These are phyloP conservation scores for Diutina ranongensis DNA, from an alignment of 1,139 yeast species.

Conservation along the genomic window DNA sequence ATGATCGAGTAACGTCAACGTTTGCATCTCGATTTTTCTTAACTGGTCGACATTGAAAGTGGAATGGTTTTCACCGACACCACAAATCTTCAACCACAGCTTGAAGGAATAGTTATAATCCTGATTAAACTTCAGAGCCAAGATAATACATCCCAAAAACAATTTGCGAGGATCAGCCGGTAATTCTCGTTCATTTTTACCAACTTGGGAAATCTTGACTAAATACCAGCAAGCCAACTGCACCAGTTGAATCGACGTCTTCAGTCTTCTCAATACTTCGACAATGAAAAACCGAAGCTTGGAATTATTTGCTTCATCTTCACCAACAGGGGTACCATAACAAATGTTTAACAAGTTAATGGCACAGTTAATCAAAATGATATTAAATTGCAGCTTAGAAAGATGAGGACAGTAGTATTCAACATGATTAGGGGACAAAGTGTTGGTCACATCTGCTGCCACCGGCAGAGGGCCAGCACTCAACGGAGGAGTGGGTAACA, in stretches of 20 bases:
- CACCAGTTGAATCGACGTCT: slow-evolving; percentile 52
- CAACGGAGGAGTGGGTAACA: slow-evolving; percentile 2
- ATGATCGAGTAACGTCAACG: slow-evolving; percentile 45
- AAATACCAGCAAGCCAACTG: slow-evolving; percentile 60
- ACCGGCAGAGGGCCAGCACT: background rate
- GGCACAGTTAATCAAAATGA: slow-evolving; percentile 2
- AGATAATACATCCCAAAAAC: slow-evolving; percentile 53
- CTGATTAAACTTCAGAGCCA: slow-evolving; percentile 63
- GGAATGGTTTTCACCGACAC: slow-evolving; percentile 25
- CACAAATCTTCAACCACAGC: slow-evolving; percentile 72
- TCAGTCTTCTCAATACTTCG: slow-evolving; percentile 59
- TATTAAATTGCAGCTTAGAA: slow-evolving; percentile 1
- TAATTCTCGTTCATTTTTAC: slow-evolving; percentile 8
- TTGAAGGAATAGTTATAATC: slow-evolving; percentile 60
- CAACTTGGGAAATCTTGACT: slow-evolving; percentile 27
- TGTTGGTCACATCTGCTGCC: background rate
- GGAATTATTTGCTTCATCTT: slow-evolving; percentile 8
- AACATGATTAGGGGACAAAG: background rate
- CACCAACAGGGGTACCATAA: background rate
- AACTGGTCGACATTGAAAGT: slow-evolving; percentile 30
- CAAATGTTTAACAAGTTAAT: background rate
- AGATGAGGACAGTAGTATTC: background rate
- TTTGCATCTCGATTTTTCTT: slow-evolving; percentile 39
- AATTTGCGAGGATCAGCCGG: slow-evolving; percentile 49
- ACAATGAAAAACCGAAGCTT: slow-evolving; percentile 37